Percentiles rank a stretch among this genome's conserved stretches.
Conservation (phyloP, 1,284 basidiomycete species). For the Fomitiporia mediterranea region DNA sequence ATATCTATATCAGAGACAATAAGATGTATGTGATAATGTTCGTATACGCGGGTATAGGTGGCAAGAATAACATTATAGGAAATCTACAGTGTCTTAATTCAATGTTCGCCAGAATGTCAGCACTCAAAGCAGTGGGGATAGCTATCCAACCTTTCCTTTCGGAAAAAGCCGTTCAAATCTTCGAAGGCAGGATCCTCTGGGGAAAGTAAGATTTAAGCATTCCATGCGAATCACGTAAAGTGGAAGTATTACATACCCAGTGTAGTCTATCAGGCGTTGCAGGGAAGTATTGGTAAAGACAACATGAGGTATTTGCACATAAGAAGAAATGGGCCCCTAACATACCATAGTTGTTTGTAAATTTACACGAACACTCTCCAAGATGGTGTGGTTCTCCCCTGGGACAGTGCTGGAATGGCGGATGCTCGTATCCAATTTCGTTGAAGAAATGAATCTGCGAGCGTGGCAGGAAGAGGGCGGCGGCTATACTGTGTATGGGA, state of each 20-base stretch:
- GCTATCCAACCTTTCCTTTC: conserved; percentile 1
- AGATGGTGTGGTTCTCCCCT: conserved; percentile 23
- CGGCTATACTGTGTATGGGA: conserved; percentile 74
- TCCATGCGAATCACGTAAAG: too few relatives aligned
- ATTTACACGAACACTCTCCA: conserved; percentile 9
- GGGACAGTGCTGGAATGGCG: conserved; percentile 50
- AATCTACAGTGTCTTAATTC: too few relatives aligned
- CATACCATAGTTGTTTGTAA: conserved; percentile 14
- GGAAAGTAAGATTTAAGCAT: background rate
- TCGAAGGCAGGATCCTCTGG: conserved; percentile 5
- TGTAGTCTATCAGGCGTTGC: background rate
- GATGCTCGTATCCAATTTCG: conserved; percentile 56
- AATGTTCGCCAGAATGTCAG: too few relatives aligned
- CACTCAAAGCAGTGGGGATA: too few relatives aligned
- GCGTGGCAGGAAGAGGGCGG: conserved; percentile 55
- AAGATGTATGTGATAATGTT: too few relatives aligned
- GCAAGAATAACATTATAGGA: too few relatives aligned
- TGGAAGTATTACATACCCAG: background rate
- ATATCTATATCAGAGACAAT: too few relatives aligned
- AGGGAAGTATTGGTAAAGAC: background rate
- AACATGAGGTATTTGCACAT: background rate
- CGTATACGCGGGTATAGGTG: too few relatives aligned
- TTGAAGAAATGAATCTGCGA: conserved; percentile 68
- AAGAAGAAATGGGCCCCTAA: background rate
- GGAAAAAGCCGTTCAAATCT: conserved; percentile 8